Conservation (phyloP, 371 early-diverging fungal species). For the Apophysomyces elegans region DNA sequence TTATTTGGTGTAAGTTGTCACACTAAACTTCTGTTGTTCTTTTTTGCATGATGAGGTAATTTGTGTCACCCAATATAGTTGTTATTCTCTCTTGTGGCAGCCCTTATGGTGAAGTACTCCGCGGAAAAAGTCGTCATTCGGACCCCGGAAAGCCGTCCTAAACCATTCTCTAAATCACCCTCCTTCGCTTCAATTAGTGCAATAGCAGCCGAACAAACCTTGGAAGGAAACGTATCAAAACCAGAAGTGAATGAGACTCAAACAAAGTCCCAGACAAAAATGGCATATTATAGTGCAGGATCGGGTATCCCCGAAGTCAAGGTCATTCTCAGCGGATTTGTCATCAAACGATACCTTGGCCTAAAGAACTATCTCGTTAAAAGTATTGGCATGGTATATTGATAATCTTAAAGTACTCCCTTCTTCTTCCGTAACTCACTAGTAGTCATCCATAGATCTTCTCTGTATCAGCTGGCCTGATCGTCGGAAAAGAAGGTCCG, state of each 20-base stretch:
- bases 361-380: conserved; percentile 86
- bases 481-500: conserved; percentile 94
- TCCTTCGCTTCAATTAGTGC: conserved; percentile 23
- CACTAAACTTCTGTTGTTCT: not conserved
- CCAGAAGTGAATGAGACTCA: not conserved
- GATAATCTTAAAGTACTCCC: conserved; percentile 34
- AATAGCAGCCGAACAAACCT: not conserved
- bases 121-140: conserved; percentile 44
- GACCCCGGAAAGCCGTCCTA: conserved; percentile 14
- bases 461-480: conserved; percentile 83
- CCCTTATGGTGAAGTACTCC: conserved; percentile 47
- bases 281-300: conserved; percentile 78
- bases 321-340: conserved; percentile 92
- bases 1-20: conserved; percentile 43
- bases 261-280: conserved; percentile 39
- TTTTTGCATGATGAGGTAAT: conserved; percentile 8
- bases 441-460: conserved; percentile 48
- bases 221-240: conserved; percentile 1
- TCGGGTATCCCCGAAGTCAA: conserved; percentile 96
- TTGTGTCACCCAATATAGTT: conserved; percentile 26
- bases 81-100: conserved; percentile 40
- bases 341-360: conserved; percentile 89
- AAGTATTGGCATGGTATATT: conserved; percentile 74
- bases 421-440: conserved; percentile 26
- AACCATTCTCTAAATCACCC: conserved; percentile 29